These are phyloP conservation scores for Stagonosporopsis cucurbitacearum DNA, from an alignment of 2,329 filamentous ascomycete genomes.

Conservation along the genomic window DNA sequence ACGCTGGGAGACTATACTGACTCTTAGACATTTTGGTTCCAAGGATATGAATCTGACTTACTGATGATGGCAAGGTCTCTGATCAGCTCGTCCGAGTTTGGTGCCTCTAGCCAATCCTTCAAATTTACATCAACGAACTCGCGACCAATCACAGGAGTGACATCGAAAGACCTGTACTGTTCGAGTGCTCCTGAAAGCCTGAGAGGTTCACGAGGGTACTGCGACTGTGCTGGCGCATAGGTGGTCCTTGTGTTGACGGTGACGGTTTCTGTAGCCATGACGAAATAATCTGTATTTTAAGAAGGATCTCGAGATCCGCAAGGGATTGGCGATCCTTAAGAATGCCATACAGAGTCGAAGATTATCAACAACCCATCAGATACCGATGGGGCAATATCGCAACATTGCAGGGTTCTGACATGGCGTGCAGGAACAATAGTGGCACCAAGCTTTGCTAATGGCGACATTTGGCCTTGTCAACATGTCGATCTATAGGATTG, in stretches of 20 bases:
- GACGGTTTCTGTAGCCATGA: conserved; percentile 29
- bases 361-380: not conserved
- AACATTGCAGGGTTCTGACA: conserved; percentile 5
- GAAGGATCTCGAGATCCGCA: too few relatives aligned
- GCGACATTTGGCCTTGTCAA: not conserved
- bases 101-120: conserved; percentile 67
- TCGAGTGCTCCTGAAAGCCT: conserved; percentile 58
- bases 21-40: not conserved
- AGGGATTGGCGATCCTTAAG: not conserved
- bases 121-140: conserved; percentile 66
- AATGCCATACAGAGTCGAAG: not conserved
- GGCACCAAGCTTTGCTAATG: conserved; percentile 1
- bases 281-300: too few relatives aligned
- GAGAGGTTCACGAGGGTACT: conserved; percentile 24
- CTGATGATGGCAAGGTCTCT: conserved; percentile 64
- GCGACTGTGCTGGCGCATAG: conserved; percentile 11
- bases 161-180: conserved; percentile 62
- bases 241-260: conserved; percentile 15
- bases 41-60: conserved; percentile 12
- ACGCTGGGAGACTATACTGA: conserved; percentile 54
- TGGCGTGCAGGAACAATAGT: not conserved
- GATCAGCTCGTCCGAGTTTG: conserved; percentile 69
- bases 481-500: not conserved
- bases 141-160: conserved; percentile 67
- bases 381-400: conserved; percentile 6